Conservation (phyloP, 1,139 yeast genomes). For the Blastobotrys raffinosifermentans region DNA sequence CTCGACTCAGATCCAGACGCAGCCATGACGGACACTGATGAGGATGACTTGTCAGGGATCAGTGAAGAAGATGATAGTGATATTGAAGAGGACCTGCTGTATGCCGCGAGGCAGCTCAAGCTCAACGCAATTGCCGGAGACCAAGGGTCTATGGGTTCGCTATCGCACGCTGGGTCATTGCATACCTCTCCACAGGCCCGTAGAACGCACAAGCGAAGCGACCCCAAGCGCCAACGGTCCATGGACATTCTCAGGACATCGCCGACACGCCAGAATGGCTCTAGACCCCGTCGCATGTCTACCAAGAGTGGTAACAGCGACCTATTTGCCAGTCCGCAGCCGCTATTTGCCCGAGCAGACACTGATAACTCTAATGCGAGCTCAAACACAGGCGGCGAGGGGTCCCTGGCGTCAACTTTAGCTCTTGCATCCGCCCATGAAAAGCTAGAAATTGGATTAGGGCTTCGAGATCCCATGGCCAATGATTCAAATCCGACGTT, state of each 20-base stretch:
- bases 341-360: conserved; percentile 4
- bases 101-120: conserved; percentile 29
- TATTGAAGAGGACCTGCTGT: conserved; percentile 32
- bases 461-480: too few relatives aligned
- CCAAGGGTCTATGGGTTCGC: conserved; percentile 13
- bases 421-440: conserved; percentile 8
- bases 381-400: conserved; percentile 1
- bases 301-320: conserved; percentile 10
- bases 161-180: conserved; percentile 15
- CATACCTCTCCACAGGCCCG: conserved; percentile 19
- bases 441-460: conserved; percentile 13
- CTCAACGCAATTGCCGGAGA: conserved; percentile 15
- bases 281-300: conserved; percentile 11
- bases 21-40: conserved; percentile 9
- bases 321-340: conserved; percentile 6
- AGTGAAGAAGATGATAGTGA: conserved; percentile 35
- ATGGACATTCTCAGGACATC: conserved; percentile 14
- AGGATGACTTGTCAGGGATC: conserved; percentile 16
- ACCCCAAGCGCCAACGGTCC: conserved; percentile 17
- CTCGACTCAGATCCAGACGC: conserved; percentile 11
- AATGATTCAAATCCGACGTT: too few relatives aligned
- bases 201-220: conserved; percentile 8
- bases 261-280: neutral
- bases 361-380: conserved; percentile 7
- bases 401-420: too few relatives aligned